phyloP scores from a whole-genome alignment of 2,329 filamentous ascomycete genomes.

The Trichoderma citrinoviride region DNA sequence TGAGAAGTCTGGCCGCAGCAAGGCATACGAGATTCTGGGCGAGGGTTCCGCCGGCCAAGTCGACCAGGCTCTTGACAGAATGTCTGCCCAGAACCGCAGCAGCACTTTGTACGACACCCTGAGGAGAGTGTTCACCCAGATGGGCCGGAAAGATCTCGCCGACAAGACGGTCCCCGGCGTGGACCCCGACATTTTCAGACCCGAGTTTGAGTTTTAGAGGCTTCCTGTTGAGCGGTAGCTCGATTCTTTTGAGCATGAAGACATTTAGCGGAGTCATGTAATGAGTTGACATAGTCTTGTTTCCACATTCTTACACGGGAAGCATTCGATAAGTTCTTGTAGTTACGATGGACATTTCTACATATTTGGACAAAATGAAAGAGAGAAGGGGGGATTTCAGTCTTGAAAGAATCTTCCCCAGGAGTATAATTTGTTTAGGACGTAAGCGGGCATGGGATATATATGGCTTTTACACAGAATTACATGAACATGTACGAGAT shows the following conservation, averaged over 20 bases:
- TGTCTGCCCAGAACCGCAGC: constrained; percentile 93
- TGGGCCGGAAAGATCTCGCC: constrained; percentile 83
- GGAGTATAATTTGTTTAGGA: constrained; percentile 13
- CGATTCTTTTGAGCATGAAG: neutral
- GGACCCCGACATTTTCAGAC: constrained; percentile 83
- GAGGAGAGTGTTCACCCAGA: constrained; percentile 90
- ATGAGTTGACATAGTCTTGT: neutral
- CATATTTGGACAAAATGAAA: neutral
- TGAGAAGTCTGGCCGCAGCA: constrained; percentile 78
- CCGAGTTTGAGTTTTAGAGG: constrained; percentile 78
- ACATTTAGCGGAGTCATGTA: constrained; percentile 7
- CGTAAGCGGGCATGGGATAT: constrained; percentile 2
- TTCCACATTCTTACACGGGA: neutral
- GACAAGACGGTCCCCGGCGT: constrained; percentile 87
- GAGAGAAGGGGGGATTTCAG: neutral
- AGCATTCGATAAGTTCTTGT: neutral
- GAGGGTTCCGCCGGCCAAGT: constrained; percentile 41
- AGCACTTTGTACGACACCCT: constrained; percentile 96
- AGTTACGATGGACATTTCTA: neutral
- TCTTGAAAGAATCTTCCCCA: neutral
- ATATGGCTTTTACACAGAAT: neutral
- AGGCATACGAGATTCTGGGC: constrained; percentile 78
- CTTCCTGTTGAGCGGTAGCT: neutral
- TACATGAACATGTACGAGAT: neutral
- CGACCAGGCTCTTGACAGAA: constrained; percentile 76